These are phyloP conservation scores for Sclerotinia borealis DNA, from an alignment of 2,329 filamentous ascomycete species.

Conservation along the genomic window DNA sequence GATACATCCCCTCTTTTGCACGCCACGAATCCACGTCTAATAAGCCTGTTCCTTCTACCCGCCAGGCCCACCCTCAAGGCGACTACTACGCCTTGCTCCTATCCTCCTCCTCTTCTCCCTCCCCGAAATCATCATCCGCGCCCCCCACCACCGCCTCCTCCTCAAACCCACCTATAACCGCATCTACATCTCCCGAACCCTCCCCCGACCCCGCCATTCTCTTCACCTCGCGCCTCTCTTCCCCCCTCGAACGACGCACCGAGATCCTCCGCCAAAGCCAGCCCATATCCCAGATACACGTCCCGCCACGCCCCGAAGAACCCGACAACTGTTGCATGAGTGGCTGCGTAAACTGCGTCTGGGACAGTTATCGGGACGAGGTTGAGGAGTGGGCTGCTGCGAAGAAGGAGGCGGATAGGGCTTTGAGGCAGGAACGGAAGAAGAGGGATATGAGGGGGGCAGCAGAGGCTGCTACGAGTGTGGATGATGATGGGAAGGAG, in stretches of 20 bases:
- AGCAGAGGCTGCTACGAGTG: slow-evolving; percentile 44
- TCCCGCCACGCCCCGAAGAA: slow-evolving; percentile 80
- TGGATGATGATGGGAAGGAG: slow-evolving; percentile 68
- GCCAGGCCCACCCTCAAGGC: slow-evolving; percentile 44
- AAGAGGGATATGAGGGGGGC: slow-evolving; percentile 9
- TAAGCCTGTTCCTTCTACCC: slow-evolving; percentile 15
- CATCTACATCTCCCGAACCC: slow-evolving; percentile 9
- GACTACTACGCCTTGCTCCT: slow-evolving; percentile 55
- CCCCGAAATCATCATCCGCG: slow-evolving; percentile 20
- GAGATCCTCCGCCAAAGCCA: slow-evolving; percentile 53
- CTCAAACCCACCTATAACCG: slow-evolving; percentile 20
- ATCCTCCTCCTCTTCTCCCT: slow-evolving; percentile 40
- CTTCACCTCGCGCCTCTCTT: slow-evolving; percentile 74
- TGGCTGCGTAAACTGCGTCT: slow-evolving; percentile 95
- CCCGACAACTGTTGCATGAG: slow-evolving; percentile 99
- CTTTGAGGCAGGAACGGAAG: slow-evolving; percentile 32
- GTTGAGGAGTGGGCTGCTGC: slow-evolving; percentile 79
- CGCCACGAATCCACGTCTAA: slow-evolving; percentile 11
- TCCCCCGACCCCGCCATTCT: slow-evolving; percentile 55
- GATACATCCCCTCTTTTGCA: slow-evolving; percentile 11
- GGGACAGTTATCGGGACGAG: slow-evolving; percentile 87
- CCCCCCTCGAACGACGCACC: slow-evolving; percentile 61
- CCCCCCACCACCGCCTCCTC: slow-evolving; percentile 20
- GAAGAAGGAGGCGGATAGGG: slow-evolving; percentile 34
- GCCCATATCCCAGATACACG: slow-evolving; percentile 68